Conservation (phyloP, 1,284 basidiomycete genomes). For the Tylopilus sp. region DNA sequence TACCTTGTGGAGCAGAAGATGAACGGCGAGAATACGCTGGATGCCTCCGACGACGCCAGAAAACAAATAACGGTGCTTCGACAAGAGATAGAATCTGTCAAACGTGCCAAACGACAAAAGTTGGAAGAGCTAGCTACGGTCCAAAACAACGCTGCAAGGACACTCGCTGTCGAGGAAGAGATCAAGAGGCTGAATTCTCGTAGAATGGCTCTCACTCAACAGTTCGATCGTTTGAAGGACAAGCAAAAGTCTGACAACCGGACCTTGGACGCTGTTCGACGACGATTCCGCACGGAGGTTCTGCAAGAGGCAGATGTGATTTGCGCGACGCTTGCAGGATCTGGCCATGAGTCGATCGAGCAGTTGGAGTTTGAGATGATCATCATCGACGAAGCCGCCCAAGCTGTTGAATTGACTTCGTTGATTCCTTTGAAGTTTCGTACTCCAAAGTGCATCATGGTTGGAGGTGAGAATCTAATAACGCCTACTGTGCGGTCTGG, state of each 20-base stretch:
- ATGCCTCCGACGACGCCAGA: constrained; percentile 44
- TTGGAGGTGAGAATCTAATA: constrained; percentile 62
- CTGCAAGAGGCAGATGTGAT: constrained; percentile 88
- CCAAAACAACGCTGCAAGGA: constrained; percentile 49
- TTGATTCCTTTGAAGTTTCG: constrained; percentile 93
- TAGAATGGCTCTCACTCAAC: constrained; percentile 59
- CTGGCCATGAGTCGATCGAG: constrained; percentile 86
- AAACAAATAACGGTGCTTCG: constrained; percentile 61
- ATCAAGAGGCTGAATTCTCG: constrained; percentile 64
- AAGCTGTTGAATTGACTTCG: constrained; percentile 95
- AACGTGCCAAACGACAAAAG: constrained; percentile 57
- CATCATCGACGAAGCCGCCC: constrained; percentile 97
- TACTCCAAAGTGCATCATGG: constrained; percentile 84
- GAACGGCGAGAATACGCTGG: constrained; percentile 43
- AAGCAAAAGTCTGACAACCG: constrained; percentile 71
- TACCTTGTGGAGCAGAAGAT: constrained; percentile 77
- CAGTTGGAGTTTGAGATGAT: constrained; percentile 91
- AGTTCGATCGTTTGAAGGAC: constrained; percentile 76
- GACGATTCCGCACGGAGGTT: constrained; percentile 72
- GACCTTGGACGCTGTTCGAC: constrained; percentile 70
- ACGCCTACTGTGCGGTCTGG: background rate
- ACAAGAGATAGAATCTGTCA: constrained; percentile 64
- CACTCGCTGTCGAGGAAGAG: constrained; percentile 58
- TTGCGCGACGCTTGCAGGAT: constrained; percentile 88
- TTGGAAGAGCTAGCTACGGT: constrained; percentile 54